Base-by-base conservation (phyloP, 306 rosid genomes). In the Senna tora region DNA sequence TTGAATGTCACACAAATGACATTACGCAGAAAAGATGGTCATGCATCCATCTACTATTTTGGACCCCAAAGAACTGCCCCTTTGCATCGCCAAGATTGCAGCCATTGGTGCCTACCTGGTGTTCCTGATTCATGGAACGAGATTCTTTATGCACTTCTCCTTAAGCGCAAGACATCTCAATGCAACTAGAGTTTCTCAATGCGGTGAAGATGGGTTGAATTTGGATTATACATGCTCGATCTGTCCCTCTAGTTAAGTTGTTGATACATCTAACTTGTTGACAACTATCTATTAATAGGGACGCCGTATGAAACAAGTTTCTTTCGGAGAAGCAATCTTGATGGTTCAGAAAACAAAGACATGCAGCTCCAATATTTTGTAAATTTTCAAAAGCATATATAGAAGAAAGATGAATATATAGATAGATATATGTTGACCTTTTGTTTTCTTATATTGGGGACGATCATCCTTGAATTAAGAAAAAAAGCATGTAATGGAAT, bases 41-140 rank as follows among this genome's bases (percentile, higher is more conserved):
- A 93, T 71, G 73, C 96, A 0, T 90, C 98, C 9, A 33, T 88
- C 45, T 93, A 90, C 80, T 87, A 93, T 74, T 45, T 65, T 0
- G 96, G 89, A 21, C 81, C 79, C 33, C 66, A 42, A 46, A 12
- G 53, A n/a, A 75, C 78, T 5, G 95, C 92, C 55, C 32, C 96
- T 30, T 38, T 88, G 80, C 77, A 56, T 71, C 86, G 67, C 41
- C 96, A 93, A 76, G 98, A 93, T 77, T 93, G 98, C 85, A 93
- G 98, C 74, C 98, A 93, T 77, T 93, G 98, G 98, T 93, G 98
- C 77, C 83, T 93, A 33, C 98, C 98, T 0, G 98, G 98, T 8
- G 96, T 93, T 50, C 98, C 98, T 9, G 98, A 93, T 84, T 82
- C 87, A 4, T 93, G 98, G 98, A 93, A 93, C 19, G 96, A 87